Evolutionary conservation across 768 basidiomycete species (phyloP).

Genomic region (Tephrocybe sp.): DNA sequence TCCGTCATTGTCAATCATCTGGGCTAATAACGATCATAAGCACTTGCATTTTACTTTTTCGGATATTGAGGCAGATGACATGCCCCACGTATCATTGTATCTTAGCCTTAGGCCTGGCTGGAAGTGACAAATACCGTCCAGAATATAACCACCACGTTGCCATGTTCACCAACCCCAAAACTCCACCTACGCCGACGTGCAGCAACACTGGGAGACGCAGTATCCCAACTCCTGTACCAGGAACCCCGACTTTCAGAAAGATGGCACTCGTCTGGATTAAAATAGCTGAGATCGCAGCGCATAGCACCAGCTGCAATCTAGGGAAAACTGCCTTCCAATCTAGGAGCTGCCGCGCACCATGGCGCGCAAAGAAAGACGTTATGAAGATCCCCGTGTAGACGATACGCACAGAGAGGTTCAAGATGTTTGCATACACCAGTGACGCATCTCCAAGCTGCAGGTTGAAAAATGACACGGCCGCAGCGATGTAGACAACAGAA

Average conservation of each 20-base stretch:
- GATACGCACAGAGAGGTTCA: constrained; percentile 62
- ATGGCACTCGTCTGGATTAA: constrained; percentile 26
- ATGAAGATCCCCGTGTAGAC: constrained; percentile 33
- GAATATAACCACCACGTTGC: constrained; percentile 21
- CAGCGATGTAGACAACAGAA: constrained; percentile 62
- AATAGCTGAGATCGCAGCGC: constrained; percentile 24
- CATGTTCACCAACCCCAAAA: constrained; percentile 15
- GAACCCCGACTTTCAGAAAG: constrained; percentile 17
- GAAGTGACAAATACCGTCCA: constrained; percentile 16
- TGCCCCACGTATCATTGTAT: too few relatives aligned
- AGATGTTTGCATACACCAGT: constrained; percentile 74
- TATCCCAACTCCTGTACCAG: constrained; percentile 22
- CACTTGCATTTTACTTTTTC: too few relatives aligned
- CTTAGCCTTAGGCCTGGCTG: constrained; percentile 10
- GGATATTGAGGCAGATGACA: too few relatives aligned
- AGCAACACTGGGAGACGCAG: constrained; percentile 23
- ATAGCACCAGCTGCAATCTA: constrained; percentile 9
- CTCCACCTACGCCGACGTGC: constrained; percentile 32
- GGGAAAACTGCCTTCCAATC: constrained; percentile 12
- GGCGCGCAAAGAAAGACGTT: constrained; percentile 6
- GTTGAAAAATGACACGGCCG: constrained; percentile 45
- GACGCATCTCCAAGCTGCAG: constrained; percentile 59
- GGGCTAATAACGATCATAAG: too few relatives aligned
- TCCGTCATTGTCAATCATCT: too few relatives aligned
- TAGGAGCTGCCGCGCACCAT: constrained; percentile 23